Evolutionary conservation across 176 grass and related monocot species (phyloP).

Genomic region (Panicum miliaceum): DNA sequence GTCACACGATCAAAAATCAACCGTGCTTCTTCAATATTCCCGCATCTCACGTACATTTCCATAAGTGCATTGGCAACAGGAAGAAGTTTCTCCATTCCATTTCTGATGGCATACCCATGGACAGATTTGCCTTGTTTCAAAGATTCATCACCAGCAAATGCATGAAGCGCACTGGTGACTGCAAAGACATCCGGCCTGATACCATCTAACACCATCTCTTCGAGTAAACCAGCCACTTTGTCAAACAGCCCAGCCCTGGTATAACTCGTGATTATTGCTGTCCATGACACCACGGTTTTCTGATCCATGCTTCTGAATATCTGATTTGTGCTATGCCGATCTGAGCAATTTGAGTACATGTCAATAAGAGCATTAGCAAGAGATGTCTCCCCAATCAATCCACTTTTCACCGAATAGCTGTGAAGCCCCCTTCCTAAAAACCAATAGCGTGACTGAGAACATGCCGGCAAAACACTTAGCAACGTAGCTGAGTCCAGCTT

Average conservation of each 20-base stretch:
- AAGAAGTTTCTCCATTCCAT: constrained; percentile 61
- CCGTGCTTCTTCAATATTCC: constrained; percentile 65
- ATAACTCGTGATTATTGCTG: constrained; percentile 75
- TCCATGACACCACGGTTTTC: constrained; percentile 79
- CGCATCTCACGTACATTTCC: constrained; percentile 83
- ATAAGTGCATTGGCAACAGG: constrained; percentile 71
- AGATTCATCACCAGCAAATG: constrained; percentile 69
- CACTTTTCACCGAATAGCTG: constrained; percentile 69
- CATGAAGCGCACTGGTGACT: constrained; percentile 73
- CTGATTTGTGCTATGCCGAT: constrained; percentile 63
- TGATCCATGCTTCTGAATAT: constrained; percentile 71
- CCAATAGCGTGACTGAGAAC: constrained; percentile 47
- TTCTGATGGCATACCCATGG: constrained; percentile 66
- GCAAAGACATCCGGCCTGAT: constrained; percentile 60
- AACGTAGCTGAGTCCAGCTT: constrained; percentile 65
- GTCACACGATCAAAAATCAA: constrained; percentile 52
- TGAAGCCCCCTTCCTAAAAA: constrained; percentile 66
- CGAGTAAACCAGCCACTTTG: constrained; percentile 61
- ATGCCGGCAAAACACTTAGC: constrained; percentile 70
- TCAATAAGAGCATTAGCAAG: constrained; percentile 72
- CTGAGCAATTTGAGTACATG: constrained; percentile 88
- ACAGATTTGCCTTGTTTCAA: constrained; percentile 60
- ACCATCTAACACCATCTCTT: constrained; percentile 65
- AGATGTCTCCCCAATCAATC: constrained; percentile 49
- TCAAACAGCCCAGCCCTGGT: constrained; percentile 60